A percentile compares a stretch with the other conserved stretches of the same genome.
phyloP scores from a whole-genome alignment of 202 grass and related monocot genomes.

The Miscanthus sacchariflorus region DNA sequence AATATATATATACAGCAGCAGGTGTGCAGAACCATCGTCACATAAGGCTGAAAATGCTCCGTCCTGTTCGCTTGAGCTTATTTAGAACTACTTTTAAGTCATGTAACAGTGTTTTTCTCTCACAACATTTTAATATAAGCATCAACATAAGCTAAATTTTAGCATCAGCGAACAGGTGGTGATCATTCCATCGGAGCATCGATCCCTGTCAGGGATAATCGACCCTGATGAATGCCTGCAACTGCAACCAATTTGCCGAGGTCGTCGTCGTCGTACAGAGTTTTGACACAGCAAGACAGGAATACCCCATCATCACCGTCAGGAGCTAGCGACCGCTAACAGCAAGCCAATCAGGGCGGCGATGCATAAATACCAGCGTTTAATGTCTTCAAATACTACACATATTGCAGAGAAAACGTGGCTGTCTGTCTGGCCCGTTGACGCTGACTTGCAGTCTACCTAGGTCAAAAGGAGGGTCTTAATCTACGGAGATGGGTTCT shows the following conservation, averaged over 20 bases:
- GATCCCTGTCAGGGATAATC: neutral
- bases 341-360: slow-evolving; percentile 28
- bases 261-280: neutral
- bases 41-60: too few species aligned
- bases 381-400: slow-evolving; percentile 1
- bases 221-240: too few species aligned
- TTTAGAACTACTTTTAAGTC: too few species aligned
- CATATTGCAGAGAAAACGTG: neutral
- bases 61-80: too few species aligned
- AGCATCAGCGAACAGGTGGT: too few species aligned
- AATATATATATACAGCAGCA: too few species aligned
- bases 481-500: neutral
- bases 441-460: neutral
- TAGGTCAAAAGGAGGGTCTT: neutral
- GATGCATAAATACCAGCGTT: slow-evolving; percentile 48
- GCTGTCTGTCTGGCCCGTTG: neutral
- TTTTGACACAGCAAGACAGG: slow-evolving; percentile 24
- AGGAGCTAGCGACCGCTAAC: slow-evolving; percentile 41
- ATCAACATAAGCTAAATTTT: too few species aligned
- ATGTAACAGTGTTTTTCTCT: too few species aligned
- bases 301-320: neutral
- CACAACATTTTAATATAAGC: too few species aligned
- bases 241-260: neutral
- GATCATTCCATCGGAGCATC: neutral
- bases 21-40: too few species aligned